Evolutionary conservation across 768 basidiomycete genomes (phyloP), one percentile per base, ranked within the genome.

Genomic region (Suillus alpinus): DNA sequence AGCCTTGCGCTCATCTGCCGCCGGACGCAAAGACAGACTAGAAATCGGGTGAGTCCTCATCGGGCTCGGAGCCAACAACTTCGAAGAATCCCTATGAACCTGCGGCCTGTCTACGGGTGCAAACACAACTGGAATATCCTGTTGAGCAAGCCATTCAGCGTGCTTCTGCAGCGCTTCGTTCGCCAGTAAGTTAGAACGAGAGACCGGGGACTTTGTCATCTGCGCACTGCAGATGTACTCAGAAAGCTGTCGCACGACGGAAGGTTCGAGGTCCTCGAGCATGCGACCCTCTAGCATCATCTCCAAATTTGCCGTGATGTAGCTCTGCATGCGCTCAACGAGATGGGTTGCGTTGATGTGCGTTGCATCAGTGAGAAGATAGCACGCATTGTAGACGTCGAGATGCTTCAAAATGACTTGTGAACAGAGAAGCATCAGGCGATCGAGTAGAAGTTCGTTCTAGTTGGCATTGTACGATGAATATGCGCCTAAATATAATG

Each of bases 371-470:
- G 85, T 76, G 32, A 97, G 86, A 43, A 98, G 77, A 63, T 87
- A 86, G 62, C 87, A 88, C 1, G 86, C 90, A 61, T 97, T 98
- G 72, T 84, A 77, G 61, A 88, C 78, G 58, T 84, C 88, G 56
- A 88, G 78, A 69, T 85, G 81, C 41, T 79, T 77, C 40, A 94
- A 78, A 56, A 98, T 82, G 46, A 89, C 81, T 9, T 78, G 76
- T 1, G 95, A 95, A 75, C 95, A 97, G 29, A 96, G 75, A 2
- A 92, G 81, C 39, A 93, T 83, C 20, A 98, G 83, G 20, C 88
- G 86, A 68, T 92, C 92, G n/a, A 98, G 78, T 9, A 97, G 81
- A 3, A 98, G 76, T 73, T 98, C 94, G 64, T 90, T 95, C 89
- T 95, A 16, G 23, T 37, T 26, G 23, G 9, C 14, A 56, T 36